Percentiles rank a stretch among this genome's conserved stretches.
These are phyloP conservation scores for Aspergillus melleus DNA, from an alignment of 2,329 filamentous ascomycete genomes.

Conservation along the genomic window DNA sequence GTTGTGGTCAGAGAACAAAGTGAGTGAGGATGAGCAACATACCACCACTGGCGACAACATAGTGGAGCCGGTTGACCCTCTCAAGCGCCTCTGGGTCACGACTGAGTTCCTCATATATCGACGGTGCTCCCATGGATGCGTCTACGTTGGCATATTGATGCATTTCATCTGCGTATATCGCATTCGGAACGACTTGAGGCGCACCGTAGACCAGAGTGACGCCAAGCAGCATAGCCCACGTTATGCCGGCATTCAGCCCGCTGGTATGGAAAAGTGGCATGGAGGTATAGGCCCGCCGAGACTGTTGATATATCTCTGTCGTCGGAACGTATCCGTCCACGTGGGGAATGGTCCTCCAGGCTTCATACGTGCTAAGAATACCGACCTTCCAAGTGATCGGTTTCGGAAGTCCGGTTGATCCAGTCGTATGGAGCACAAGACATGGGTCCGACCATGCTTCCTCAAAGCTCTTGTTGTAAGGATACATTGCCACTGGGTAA, in stretches of 20 bases:
- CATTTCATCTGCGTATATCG: conserved; percentile 1
- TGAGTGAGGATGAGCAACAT: neutral
- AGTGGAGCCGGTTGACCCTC: neutral
- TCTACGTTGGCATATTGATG: conserved; percentile 1
- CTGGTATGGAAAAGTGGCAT: conserved; percentile 1
- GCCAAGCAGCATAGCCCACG: neutral
- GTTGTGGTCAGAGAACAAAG: neutral
- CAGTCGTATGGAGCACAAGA: neutral
- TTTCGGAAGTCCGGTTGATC: neutral
- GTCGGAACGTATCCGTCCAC: neutral
- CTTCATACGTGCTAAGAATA: neutral
- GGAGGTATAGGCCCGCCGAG: neutral
- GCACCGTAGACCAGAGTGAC: neutral
- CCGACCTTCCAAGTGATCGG: neutral
- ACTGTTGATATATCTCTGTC: neutral
- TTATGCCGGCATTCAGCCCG: neutral
- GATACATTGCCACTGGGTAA: neutral
- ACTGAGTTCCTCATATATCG: neutral
- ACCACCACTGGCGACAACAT: conserved; percentile 1
- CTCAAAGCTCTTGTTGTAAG: neutral
- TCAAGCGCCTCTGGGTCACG: neutral
- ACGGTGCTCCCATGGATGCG: neutral
- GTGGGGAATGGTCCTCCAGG: neutral
- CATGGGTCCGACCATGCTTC: neutral
- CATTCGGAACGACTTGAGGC: neutral